Base-by-base conservation (phyloP, 2,329 filamentous ascomycete genomes). In the Fusarium miscanthi region DNA sequence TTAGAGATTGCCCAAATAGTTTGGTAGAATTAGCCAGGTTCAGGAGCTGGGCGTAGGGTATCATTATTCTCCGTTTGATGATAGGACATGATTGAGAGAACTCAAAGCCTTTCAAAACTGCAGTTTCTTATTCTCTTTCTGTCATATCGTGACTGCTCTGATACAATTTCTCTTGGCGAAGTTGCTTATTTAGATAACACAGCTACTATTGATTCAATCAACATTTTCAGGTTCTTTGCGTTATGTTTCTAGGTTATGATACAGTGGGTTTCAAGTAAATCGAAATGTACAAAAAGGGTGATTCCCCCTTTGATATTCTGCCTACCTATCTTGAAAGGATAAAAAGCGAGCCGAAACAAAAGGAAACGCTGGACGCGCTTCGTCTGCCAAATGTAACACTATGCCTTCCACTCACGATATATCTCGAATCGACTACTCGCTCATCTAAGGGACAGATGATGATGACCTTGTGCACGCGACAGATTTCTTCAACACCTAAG, bases 191-290 rank as follows among this genome's bases (percentile, higher is more conserved):
- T 8, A 40, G 33, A 38, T 16, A 21, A 21, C 23, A n/a, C 33
- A 13, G 25, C 31, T 30, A 11, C 14, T 9, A 8, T 21, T 14
- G 21, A 35, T 27, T 16, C 19, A 30, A 35, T 46, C 25, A 11
- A 16, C 21, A 5, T 38, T 60, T 27, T 25, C 19, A 21, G 37
- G 38, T 14, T 17, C 31, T 43, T 41, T n/a, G 46, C 66, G 66
- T 77, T 76, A 76, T 77, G 74, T 48, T 75, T 74, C 40, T 25
- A 33, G 60, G 74, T 77, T 77, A 77, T 74, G 70, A 48, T 23
- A 31, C 16, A 21, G 49, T 23, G 27, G 38, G 17, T 41, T 51
- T 40, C 16, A 41, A 30, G 41, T 19, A 14, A 23, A 21, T 14
- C 40, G n/a, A 14, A 13, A 30, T 41, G 62, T 77, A 76, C 56